Conservation (phyloP, 345 rosid species). For the Linum tenue region DNA sequence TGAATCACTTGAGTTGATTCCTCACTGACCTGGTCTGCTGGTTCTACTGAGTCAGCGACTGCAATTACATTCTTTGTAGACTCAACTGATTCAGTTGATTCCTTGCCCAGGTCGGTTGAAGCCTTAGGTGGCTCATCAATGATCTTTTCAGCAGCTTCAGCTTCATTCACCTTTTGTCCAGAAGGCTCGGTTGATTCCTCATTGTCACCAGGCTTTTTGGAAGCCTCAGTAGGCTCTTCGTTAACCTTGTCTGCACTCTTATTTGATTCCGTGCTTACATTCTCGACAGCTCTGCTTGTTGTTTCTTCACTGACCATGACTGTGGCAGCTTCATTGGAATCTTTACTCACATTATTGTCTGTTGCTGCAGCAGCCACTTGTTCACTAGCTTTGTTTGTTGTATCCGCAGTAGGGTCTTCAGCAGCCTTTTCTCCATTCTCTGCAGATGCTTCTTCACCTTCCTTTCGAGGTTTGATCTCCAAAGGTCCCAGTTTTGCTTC, state of each 20-base stretch:
- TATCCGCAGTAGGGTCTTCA: background rate
- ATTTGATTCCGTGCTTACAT: background rate
- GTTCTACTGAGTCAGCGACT: background rate
- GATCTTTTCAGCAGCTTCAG: background rate
- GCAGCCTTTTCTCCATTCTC: background rate
- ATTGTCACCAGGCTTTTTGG: background rate
- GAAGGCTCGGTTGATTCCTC: background rate
- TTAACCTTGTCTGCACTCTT: conserved; percentile 6
- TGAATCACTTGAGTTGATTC: background rate
- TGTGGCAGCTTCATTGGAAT: background rate
- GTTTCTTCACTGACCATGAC: background rate
- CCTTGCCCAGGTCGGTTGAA: background rate
- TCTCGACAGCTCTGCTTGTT: background rate
- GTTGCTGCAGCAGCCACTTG: background rate
- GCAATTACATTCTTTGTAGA: background rate
- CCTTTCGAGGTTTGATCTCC: conserved; percentile 16
- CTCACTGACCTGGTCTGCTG: background rate
- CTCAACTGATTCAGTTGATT: background rate
- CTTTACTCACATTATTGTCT: background rate
- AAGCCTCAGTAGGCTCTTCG: conserved; percentile 1
- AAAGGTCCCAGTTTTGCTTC: conserved; percentile 63
- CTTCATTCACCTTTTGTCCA: conserved; percentile 14
- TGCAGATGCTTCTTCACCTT: background rate
- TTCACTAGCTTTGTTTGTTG: background rate
- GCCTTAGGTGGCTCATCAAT: background rate